Evolutionary conservation across 257 asterid genomes (phyloP).

Genomic region (Solanum boliviense): DNA sequence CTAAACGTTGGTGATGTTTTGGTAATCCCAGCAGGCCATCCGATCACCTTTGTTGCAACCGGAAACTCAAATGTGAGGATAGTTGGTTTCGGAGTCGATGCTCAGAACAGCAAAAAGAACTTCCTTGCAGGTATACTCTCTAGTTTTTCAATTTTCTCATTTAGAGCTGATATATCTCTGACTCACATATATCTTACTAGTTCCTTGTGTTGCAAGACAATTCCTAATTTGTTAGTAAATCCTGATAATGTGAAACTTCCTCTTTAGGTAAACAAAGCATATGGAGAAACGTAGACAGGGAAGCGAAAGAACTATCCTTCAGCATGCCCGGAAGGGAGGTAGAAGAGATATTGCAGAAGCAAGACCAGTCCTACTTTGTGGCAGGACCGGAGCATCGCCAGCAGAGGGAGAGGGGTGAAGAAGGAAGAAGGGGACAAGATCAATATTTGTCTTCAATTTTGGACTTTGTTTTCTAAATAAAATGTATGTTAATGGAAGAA

Average conservation of each 20-base stretch:
- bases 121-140: slow-evolving; percentile 24
- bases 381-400: slow-evolving; percentile 15
- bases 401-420: not conserved
- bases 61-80: slow-evolving; percentile 16
- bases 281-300: slow-evolving; percentile 20
- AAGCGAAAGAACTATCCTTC: slow-evolving; percentile 22
- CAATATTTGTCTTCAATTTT: slow-evolving; percentile 17
- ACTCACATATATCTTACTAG: not conserved
- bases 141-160: not conserved
- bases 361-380: slow-evolving; percentile 19
- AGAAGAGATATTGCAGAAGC: slow-evolving; percentile 14
- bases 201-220: not conserved
- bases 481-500: not conserved
- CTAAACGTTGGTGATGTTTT: slow-evolving; percentile 31
- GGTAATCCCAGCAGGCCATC: slow-evolving; percentile 35
- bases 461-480: slow-evolving; percentile 15
- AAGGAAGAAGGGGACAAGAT: not conserved
- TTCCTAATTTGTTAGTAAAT: not conserved
- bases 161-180: too few species aligned
- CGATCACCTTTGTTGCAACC: slow-evolving; percentile 23
- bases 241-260: not conserved
- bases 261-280: slow-evolving; percentile 22
- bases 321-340: not conserved
- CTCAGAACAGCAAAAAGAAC: slow-evolving; percentile 7
- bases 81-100: slow-evolving; percentile 30